Percentiles rank a stretch among this genome's conserved stretches.
phyloP scores from a whole-genome alignment of 495 filamentous ascomycete species.

The Articulospora tetracladia region DNA sequence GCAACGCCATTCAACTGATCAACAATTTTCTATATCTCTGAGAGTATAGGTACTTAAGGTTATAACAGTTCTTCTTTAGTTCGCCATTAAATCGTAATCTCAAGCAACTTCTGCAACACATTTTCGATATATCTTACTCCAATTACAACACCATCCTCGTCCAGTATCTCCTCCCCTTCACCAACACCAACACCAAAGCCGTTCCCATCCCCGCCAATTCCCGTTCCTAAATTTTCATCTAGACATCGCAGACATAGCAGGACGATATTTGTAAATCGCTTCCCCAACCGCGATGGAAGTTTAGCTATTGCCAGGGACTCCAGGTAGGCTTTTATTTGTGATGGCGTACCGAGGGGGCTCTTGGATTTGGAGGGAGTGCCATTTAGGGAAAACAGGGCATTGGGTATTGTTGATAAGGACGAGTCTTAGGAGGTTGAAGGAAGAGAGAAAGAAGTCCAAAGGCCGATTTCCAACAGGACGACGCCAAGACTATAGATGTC shows the following conservation, averaged over 20 bases:
- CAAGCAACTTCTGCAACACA: background rate
- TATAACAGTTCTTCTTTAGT: no score
- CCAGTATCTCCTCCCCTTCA: background rate
- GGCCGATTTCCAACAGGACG: slow-evolving; percentile 29
- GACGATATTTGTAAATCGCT: slow-evolving; percentile 13
- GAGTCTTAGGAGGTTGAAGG: no score
- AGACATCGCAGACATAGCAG: slow-evolving; percentile 14
- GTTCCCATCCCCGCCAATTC: background rate
- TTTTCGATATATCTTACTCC: slow-evolving; percentile 14
- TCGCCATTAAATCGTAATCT: background rate
- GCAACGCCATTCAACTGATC: no score
- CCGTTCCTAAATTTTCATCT: background rate
- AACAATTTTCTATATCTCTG: no score
- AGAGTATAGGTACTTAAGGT: no score
- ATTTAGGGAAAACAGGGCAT: background rate
- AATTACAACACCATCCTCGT: slow-evolving; percentile 12
- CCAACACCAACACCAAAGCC: slow-evolving; percentile 2
- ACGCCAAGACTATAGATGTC: slow-evolving; percentile 31
- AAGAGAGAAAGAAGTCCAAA: slow-evolving; percentile 19
- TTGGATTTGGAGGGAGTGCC: background rate
- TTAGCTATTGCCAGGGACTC: slow-evolving; percentile 4
- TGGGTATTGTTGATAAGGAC: background rate
- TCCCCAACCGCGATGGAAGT: slow-evolving; percentile 10
- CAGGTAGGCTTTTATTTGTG: slow-evolving; percentile 6
- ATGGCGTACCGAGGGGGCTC: background rate